Evolutionary conservation across 768 basidiomycete species (phyloP).

Genomic region (Amanita fuliginea): DNA sequence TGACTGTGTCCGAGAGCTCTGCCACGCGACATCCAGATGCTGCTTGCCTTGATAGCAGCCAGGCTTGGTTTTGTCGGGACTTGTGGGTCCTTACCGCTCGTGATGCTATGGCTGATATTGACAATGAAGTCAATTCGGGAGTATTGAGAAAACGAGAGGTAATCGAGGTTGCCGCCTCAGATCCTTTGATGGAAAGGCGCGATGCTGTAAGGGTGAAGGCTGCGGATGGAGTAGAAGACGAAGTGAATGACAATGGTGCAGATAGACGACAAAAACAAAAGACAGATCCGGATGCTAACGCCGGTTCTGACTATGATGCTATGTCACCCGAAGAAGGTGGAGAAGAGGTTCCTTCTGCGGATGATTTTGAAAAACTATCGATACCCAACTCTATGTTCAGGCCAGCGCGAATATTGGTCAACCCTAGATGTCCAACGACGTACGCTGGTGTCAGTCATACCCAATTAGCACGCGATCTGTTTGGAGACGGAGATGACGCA

Average conservation of each 20-base stretch:
- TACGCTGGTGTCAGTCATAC: conserved; percentile 97
- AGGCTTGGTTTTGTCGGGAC: conserved; percentile 98
- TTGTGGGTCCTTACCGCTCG: conserved; percentile 87
- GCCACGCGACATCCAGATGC: conserved; percentile 63
- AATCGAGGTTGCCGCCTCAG: conserved; percentile 24
- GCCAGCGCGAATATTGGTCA: conserved; percentile 87
- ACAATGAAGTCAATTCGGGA: conserved; percentile 26
- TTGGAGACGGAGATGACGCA: conserved; percentile 69
- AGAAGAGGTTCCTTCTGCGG: conserved; percentile 27
- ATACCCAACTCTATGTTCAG: conserved; percentile 85
- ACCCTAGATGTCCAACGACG: conserved; percentile 94
- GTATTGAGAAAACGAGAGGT: conserved; percentile 19
- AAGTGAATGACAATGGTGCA: conserved; percentile 22
- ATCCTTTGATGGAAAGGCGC: conserved; percentile 20
- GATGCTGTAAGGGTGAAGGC: conserved; percentile 23
- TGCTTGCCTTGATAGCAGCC: conserved; percentile 87
- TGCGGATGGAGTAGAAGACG: conserved; percentile 19
- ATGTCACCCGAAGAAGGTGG: conserved; percentile 59
- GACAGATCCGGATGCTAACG: conserved; percentile 65
- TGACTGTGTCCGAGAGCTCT: conserved; percentile 47
- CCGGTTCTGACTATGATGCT: conserved; percentile 81
- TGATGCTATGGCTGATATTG: conserved; percentile 57
- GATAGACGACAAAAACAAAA: conserved; percentile 18
- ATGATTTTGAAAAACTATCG: conserved; percentile 30
- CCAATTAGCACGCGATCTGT: conserved; percentile 88